A percentile compares a stretch with the other conserved stretches of the same genome.
These are phyloP conservation scores for Combretum micranthum DNA, from an alignment of 345 rosid species.

Conservation along the genomic window DNA sequence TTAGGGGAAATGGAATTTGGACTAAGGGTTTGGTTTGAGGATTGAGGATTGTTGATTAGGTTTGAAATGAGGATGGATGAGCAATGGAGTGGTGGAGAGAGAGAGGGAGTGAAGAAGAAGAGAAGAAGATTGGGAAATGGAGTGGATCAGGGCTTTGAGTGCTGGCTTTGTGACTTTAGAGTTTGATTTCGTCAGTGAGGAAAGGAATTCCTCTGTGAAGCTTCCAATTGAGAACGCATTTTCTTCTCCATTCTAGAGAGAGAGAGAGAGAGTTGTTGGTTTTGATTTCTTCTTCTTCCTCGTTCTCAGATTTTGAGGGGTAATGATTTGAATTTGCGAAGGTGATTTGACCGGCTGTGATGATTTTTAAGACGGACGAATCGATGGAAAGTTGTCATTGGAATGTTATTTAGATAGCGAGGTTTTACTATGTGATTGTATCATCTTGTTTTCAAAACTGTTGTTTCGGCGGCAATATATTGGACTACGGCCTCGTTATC, in stretches of 20 bases:
- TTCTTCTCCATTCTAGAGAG: slow-evolving; percentile 53
- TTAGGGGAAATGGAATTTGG: slow-evolving; percentile 40
- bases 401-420: no score
- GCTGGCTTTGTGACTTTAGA: slow-evolving; percentile 61
- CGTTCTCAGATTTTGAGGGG: no score
- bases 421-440: no score
- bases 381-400: no score
- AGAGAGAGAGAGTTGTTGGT: slow-evolving; percentile 4
- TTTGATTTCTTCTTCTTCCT: no score
- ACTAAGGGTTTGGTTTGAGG: slow-evolving; percentile 39
- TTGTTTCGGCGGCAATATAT: no score
- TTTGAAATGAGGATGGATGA: slow-evolving; percentile 31
- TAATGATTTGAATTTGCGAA: not conserved
- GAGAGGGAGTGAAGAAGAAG: slow-evolving; percentile 47
- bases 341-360: not conserved
- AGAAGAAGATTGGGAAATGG: slow-evolving; percentile 43
- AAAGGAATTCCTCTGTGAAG: slow-evolving; percentile 64
- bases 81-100: slow-evolving; percentile 43
- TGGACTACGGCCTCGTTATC: no score
- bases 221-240: slow-evolving; percentile 57
- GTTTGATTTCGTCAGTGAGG: slow-evolving; percentile 32
- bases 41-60: slow-evolving; percentile 31
- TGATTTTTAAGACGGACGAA: no score
- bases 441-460: no score
- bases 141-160: slow-evolving; percentile 51